Evolutionary conservation across 257 asterid genomes (phyloP).

Genomic region (Perilla frutescens): DNA sequence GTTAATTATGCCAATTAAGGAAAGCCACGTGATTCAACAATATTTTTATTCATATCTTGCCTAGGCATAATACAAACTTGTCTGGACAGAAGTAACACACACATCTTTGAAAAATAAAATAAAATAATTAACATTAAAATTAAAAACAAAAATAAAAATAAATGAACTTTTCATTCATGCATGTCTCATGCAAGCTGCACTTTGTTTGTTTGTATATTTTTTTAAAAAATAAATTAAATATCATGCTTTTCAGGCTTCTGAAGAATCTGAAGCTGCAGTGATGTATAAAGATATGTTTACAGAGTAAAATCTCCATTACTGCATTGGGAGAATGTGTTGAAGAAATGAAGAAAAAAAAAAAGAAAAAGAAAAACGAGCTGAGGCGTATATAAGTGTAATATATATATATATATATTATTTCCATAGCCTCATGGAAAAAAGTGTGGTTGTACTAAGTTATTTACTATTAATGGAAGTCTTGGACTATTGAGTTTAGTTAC

Average conservation of each 20-base stretch:
- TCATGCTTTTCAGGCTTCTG: constrained; percentile 16
- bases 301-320: background rate
- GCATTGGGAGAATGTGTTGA: background rate
- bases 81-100: background rate
- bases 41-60: background rate
- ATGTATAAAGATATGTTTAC: background rate
- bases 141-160: no score
- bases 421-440: background rate
- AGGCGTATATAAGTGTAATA: background rate
- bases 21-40: constrained; percentile 8
- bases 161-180: no score
- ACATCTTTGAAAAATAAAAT: no score
- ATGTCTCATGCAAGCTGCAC: background rate
- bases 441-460: background rate
- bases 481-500: background rate
- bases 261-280: constrained; percentile 31
- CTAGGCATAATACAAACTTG: background rate
- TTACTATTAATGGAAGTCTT: background rate
- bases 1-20: constrained; percentile 20
- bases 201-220: background rate
- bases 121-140: no score
- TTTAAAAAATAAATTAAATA: no score
- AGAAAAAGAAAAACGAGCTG: background rate
- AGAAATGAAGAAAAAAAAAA: background rate
- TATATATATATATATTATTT: background rate